Base-by-base conservation (phyloP, 2,329 filamentous ascomycete species). In the Sphaerulina vaccinii region DNA sequence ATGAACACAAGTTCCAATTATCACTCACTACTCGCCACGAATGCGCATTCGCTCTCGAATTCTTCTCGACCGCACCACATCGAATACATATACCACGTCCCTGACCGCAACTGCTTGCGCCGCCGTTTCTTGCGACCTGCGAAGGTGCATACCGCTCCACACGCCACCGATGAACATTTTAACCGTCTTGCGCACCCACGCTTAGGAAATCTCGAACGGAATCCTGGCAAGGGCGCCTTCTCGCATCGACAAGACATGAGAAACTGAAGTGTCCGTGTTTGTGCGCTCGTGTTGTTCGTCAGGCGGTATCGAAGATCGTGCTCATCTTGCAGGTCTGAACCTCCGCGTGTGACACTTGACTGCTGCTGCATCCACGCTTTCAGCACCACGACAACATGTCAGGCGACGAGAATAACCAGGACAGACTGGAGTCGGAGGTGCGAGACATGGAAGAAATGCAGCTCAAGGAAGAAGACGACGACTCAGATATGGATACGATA, bases 391-490 rank as follows among this genome's bases (percentile, higher is more conserved):
- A 51, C 55, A 60, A 59, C 51, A 76, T 75, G 73, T 68, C 70
- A 53, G 69, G 70, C 58, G 62, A 60, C 55, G 66, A 69, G 44
- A 55, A 60, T 29, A 69, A 70, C 53, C 65, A 68, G 16, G 66
- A 66, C 33, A 63, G 61, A 39, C 64, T 76, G 35, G 72, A 72
- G 63, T 71, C 71, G 16, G 72, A 74, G 62, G 66, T 76, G 51
- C 69, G 69, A 56, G 69, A 72, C 45, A 74, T 76, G 71, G 70
- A 71, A 56, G 69, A 72, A 43, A 74, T 76, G 71, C 70, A 71
- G 61, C 60, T 77, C 56, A 73, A 73, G 64, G 72, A 72, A 67
- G 70, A 71, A 60, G 61, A 54, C 24, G 59, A 57, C 42, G 59
- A 51, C 47, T 21, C 50, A 48, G 63, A 64, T 53, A 65, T 65